Evolutionary conservation across 768 basidiomycete genomes (phyloP).

Genomic region (Leccinum subgranulosum): DNA sequence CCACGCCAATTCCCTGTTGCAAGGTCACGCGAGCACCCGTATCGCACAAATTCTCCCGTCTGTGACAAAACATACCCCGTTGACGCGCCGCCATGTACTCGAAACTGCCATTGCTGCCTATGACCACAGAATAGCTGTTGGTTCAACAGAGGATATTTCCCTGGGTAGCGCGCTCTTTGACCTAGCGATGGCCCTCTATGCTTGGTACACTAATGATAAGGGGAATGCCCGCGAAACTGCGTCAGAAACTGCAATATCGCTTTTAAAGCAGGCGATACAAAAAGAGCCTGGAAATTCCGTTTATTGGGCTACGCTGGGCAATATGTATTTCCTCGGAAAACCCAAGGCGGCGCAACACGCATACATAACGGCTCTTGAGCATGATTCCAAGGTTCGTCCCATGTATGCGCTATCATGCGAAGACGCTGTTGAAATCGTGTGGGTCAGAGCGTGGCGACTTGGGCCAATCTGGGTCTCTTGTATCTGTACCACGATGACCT

Average conservation of each 20-base stretch:
- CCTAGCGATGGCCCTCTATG: constrained; percentile 59
- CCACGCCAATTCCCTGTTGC: constrained; percentile 37
- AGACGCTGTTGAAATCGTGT: constrained; percentile 1
- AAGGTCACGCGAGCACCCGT: constrained; percentile 38
- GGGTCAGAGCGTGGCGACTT: constrained; percentile 63
- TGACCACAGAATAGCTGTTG: constrained; percentile 58
- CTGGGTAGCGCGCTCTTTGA: constrained; percentile 71
- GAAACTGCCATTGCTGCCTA: constrained; percentile 58
- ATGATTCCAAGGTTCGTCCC: constrained; percentile 69
- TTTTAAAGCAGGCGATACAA: constrained; percentile 68
- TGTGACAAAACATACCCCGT: constrained; percentile 17
- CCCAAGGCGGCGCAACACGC: constrained; percentile 85
- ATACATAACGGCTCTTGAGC: constrained; percentile 84
- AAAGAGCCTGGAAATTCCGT: constrained; percentile 65
- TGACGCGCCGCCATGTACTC: constrained; percentile 38
- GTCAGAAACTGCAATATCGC: constrained; percentile 44
- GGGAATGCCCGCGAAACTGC: constrained; percentile 19
- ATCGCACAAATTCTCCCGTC: constrained; percentile 40
- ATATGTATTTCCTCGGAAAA: constrained; percentile 61
- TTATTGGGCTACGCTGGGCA: constrained; percentile 85
- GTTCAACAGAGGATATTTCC: constrained; percentile 46
- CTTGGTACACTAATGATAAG: constrained; percentile 39
- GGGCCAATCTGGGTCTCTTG: constrained; percentile 87
- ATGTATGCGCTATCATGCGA: neutral
- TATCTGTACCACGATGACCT: constrained; percentile 77